phyloP scores from a whole-genome alignment of 2,329 filamentous ascomycete species.

The Myriosclerotinia duriaeana region DNA sequence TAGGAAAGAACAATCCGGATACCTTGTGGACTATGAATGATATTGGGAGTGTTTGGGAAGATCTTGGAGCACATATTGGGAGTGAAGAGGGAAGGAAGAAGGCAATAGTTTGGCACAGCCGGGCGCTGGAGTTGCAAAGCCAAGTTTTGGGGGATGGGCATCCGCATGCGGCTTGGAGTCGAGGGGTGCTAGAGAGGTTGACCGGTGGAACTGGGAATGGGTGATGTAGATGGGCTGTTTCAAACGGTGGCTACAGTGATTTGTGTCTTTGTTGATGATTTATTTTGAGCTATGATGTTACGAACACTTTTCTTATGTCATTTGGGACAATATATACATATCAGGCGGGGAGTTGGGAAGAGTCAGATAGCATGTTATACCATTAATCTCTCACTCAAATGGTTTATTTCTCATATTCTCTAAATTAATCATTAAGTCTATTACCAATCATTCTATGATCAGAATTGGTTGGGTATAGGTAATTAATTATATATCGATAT shows the following conservation, averaged over 20 bases:
- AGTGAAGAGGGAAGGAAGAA: background rate
- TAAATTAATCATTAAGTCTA: too few relatives aligned
- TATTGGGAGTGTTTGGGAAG: constrained; percentile 13
- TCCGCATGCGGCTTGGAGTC: constrained; percentile 7
- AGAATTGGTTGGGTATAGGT: too few relatives aligned
- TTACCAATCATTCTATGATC: too few relatives aligned
- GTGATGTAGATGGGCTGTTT: background rate
- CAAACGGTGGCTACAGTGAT: background rate
- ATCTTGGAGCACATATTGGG: background rate
- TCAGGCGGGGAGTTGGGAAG: too few relatives aligned
- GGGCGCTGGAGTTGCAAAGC: background rate
- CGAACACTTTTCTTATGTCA: too few relatives aligned
- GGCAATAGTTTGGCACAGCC: background rate
- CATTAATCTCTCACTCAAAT: too few relatives aligned
- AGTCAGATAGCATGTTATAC: too few relatives aligned
- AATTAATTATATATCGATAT: too few relatives aligned
- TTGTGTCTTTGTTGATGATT: too few relatives aligned
- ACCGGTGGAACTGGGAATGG: background rate
- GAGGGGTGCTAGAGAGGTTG: background rate
- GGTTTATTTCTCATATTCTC: too few relatives aligned
- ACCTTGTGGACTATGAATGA: constrained; percentile 22
- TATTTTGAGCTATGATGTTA: too few relatives aligned
- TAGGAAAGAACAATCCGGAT: constrained; percentile 14
- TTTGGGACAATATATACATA: too few relatives aligned
- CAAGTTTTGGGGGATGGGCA: background rate